A percentile compares a stretch with the other conserved stretches of the same genome.
These are phyloP conservation scores for Camelina sativa DNA, from an alignment of 345 rosid species.

Conservation along the genomic window DNA sequence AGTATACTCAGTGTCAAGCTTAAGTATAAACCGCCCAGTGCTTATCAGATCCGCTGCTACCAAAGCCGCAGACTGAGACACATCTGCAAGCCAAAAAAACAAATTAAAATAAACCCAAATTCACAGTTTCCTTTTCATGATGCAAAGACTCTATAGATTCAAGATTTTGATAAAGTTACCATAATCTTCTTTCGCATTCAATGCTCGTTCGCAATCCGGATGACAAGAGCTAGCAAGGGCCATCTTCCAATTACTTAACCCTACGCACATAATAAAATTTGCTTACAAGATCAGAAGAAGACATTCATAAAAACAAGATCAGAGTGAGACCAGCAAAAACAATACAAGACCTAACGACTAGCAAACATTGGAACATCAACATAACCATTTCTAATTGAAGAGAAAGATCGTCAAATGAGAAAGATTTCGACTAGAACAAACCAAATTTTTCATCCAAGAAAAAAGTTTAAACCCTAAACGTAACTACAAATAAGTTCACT, in stretches of 20 bases:
- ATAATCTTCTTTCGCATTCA: background rate
- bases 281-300: background rate
- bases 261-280: background rate
- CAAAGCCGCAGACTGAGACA: constrained; percentile 12
- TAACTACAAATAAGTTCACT: too few species aligned
- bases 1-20: constrained; percentile 16
- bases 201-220: constrained; percentile 20
- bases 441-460: too few species aligned
- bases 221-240: background rate
- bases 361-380: too few species aligned
- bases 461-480: too few species aligned
- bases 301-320: background rate
- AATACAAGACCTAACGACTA: background rate
- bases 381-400: too few species aligned
- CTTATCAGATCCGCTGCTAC: constrained; percentile 17
- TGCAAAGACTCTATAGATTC: background rate
- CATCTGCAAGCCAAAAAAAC: constrained; percentile 11
- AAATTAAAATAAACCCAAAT: background rate
- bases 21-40: constrained; percentile 17
- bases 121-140: background rate
- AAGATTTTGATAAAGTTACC: background rate
- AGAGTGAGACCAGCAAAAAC: background rate
- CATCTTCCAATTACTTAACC: background rate
- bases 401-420: too few species aligned
- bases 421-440: too few species aligned